Base-by-base conservation (phyloP, 148 eudicot species). In the Gaultheria prostrata region DNA sequence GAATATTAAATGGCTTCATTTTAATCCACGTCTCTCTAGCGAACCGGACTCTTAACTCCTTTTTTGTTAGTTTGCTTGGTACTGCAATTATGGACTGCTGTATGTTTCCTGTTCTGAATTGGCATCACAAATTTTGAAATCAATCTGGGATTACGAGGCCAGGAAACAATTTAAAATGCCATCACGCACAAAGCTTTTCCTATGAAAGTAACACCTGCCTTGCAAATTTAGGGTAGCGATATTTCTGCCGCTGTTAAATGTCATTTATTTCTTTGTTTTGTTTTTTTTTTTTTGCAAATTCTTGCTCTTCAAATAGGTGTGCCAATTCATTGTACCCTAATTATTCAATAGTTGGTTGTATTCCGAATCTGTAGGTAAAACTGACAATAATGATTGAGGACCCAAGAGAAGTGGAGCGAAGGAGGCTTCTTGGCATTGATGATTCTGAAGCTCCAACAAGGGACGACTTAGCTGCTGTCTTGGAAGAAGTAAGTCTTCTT, bases 381-480 rank as follows among this genome's bases (percentile, higher is more conserved):
- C 86, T 96, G 87, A 96, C 99, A 1, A 46, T 96, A 53, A 82
- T 88, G 93, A 96, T 96, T 83, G 99, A 96, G 89, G 99, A 96
- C 79, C 97, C 97, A 1, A 92, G 98, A 86, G 99, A 96, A 85
- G 90, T 90, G 76, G 98, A 96, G 88, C 87, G 99, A 78, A 86
- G 87, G 86, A 90, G 99, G 85, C 89, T 94, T 69, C 90, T 94
- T 65, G 99, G 99, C 46, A 93, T 96, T 80, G 99, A 96, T 76
- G 99, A 94, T 85, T 91, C 90, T 70, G 93, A 93, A 83, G 93
- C 91, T 81, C 99, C 99, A 82, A 87, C 97, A 26, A 92, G 98
- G 84, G 99, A 96, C 11, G 98, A 94, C 49, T 87, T 96, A 78
- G 99, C 87, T 78, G 93, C n/a, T 35, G 93, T 87, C 85, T 91